A percentile compares a stretch with the other conserved stretches of the same genome.
Evolutionary conservation across 352 stramenopile genomes (phyloP).

Genomic region (Globisporangium acanthophoron): DNA sequence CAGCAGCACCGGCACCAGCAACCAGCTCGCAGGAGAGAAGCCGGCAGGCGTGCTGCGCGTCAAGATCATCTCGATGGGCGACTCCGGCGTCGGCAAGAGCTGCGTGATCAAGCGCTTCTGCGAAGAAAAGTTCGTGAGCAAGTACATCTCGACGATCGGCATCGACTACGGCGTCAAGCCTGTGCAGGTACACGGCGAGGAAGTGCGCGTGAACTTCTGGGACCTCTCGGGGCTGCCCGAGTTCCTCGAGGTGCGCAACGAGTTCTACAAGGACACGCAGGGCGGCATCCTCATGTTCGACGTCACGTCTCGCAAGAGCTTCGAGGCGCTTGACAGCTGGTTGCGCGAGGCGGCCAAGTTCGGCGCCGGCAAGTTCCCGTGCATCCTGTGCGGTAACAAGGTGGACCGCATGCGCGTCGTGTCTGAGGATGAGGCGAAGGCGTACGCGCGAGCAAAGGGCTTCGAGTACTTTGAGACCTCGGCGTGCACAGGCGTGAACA

Average conservation of each 20-base stretch:
- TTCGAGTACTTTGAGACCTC: conserved; percentile 93
- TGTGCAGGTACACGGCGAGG: conserved; percentile 59
- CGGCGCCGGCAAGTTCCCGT: conserved; percentile 80
- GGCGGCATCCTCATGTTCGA: conserved; percentile 77
- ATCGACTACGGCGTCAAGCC: conserved; percentile 95
- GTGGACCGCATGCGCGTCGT: conserved; percentile 74
- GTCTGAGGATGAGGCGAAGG: conserved; percentile 67
- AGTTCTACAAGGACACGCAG: conserved; percentile 96
- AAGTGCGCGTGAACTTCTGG: conserved; percentile 94
- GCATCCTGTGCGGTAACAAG: conserved; percentile 91
- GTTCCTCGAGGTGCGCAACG: conserved; percentile 94
- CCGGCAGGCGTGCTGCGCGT: conserved; percentile 62
- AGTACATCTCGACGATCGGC: conserved; percentile 95
- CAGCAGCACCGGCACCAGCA: conserved; percentile 12
- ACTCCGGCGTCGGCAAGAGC: conserved; percentile 88
- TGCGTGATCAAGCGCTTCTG: conserved; percentile 96
- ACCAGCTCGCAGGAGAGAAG: conserved; percentile 18
- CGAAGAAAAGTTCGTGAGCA: conserved; percentile 92
- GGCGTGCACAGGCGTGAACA: conserved; percentile 81
- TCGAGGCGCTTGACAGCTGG: conserved; percentile 86
- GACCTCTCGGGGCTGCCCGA: conserved; percentile 90
- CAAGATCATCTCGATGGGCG: conserved; percentile 93
- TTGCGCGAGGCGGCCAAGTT: conserved; percentile 86
- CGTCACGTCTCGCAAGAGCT: conserved; percentile 63
- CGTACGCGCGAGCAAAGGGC: conserved; percentile 67